These are phyloP conservation scores for Ustilago vetiveriae DNA, from an alignment of 1,284 basidiomycete genomes.

Conservation along the genomic window DNA sequence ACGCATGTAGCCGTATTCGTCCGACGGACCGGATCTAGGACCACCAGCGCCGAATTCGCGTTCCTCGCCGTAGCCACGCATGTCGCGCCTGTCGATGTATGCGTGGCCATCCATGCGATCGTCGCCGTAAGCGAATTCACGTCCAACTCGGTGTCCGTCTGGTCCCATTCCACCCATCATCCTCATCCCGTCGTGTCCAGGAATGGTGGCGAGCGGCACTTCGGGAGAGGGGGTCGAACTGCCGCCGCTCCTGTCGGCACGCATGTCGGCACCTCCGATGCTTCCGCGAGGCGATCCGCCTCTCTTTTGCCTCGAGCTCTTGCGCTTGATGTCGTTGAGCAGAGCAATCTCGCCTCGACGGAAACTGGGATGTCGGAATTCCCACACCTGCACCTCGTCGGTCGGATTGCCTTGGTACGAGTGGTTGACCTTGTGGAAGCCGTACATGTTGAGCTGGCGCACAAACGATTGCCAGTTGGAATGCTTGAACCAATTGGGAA, in stretches of 20 bases:
- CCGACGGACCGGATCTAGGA: slow-evolving; percentile 5
- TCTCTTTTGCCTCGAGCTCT: slow-evolving; percentile 56
- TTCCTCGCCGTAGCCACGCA: slow-evolving; percentile 22
- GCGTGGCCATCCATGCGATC: slow-evolving; percentile 29
- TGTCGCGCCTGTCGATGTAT: slow-evolving; percentile 26
- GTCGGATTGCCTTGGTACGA: slow-evolving; percentile 56
- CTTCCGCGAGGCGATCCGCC: slow-evolving; percentile 37
- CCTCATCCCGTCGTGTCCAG: slow-evolving; percentile 27
- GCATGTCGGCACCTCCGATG: slow-evolving; percentile 29
- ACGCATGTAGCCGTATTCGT: slow-evolving; percentile 38
- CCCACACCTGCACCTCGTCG: slow-evolving; percentile 62
- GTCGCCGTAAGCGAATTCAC: slow-evolving; percentile 32
- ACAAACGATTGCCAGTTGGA: slow-evolving; percentile 65
- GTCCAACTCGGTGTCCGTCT: slow-evolving; percentile 11
- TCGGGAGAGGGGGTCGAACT: slow-evolving; percentile 49
- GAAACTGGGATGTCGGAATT: slow-evolving; percentile 60
- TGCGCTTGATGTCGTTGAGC: slow-evolving; percentile 61
- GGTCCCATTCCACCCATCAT: slow-evolving; percentile 20
- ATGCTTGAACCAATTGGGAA: slow-evolving; percentile 65
- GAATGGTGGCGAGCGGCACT: slow-evolving; percentile 37
- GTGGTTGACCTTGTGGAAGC: slow-evolving; percentile 65
- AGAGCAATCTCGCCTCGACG: slow-evolving; percentile 56
- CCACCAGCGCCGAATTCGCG: slow-evolving; percentile 9
- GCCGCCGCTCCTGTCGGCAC: slow-evolving; percentile 41
- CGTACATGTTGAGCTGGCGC: slow-evolving; percentile 63